These are phyloP conservation scores for Xylaria cubensis DNA, from an alignment of 495 filamentous ascomycete species.

Conservation along the genomic window DNA sequence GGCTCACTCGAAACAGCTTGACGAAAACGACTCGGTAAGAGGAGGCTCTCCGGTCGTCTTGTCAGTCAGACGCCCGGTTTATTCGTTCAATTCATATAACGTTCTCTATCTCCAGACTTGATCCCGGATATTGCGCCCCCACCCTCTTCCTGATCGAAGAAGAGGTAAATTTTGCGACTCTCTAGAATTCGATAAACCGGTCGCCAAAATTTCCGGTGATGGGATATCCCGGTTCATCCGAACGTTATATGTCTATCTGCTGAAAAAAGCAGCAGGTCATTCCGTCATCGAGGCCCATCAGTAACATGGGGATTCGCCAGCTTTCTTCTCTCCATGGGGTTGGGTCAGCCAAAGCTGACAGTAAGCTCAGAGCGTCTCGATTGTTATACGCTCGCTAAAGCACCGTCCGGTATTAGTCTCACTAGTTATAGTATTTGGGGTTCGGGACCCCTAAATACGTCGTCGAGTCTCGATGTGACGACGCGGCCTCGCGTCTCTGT, in stretches of 20 bases:
- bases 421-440: background rate
- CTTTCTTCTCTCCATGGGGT: background rate
- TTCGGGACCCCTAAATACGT: background rate
- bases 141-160: background rate
- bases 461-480: background rate
- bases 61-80: background rate
- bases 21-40: background rate
- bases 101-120: background rate
- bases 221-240: background rate
- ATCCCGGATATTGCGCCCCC: background rate
- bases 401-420: background rate
- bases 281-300: background rate
- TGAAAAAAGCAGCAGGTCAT: background rate
- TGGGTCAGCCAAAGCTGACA: background rate
- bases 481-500: background rate
- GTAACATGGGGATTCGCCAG: constrained; percentile 5
- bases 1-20: background rate
- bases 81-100: background rate
- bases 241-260: background rate
- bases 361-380: background rate
- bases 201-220: background rate
- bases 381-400: constrained; percentile 11
- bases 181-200: background rate
- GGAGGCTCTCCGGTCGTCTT: background rate
- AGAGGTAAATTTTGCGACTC: too few species aligned